Percentiles rank a stretch among this genome's conserved stretches.
Conservation (phyloP, 768 basidiomycete genomes). For the Rhizopogon vinicolor region DNA sequence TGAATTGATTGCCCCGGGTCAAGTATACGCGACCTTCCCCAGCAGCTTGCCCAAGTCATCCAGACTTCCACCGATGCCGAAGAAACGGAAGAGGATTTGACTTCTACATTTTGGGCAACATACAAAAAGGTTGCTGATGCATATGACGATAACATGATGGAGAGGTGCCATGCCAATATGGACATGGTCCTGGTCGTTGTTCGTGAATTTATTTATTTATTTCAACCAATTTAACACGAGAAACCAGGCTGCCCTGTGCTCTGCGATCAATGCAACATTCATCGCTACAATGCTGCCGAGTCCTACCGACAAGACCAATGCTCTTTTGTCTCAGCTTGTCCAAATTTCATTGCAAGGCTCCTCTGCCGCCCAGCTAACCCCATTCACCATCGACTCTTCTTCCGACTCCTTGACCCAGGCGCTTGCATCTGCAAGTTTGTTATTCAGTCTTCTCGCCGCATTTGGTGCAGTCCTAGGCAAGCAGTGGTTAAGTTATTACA, state of each 20-base stretch:
- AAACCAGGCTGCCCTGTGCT: slow-evolving; percentile 8
- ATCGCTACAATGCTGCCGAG: slow-evolving; percentile 5
- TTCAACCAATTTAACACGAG: background rate
- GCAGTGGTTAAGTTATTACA: slow-evolving; percentile 6
- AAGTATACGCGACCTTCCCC: background rate
- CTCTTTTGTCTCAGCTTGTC: slow-evolving; percentile 5
- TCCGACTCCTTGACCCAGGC: slow-evolving; percentile 2
- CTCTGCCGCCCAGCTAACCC: too few species aligned
- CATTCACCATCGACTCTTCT: background rate
- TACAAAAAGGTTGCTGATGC: background rate
- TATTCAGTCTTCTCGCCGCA: slow-evolving; percentile 7
- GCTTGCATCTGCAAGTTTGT: slow-evolving; percentile 7
- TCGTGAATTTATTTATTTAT: background rate
- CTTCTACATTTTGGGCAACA: background rate
- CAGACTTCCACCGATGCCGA: background rate
- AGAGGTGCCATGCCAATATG: background rate
- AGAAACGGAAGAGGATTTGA: background rate
- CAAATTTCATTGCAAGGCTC: background rate
- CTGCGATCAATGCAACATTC: slow-evolving; percentile 7
- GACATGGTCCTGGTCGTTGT: background rate
- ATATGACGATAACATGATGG: background rate
- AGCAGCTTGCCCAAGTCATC: background rate
- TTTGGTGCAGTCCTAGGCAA: slow-evolving; percentile 9
- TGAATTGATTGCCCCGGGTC: too few species aligned
- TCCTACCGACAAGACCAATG: slow-evolving; percentile 6